A percentile compares a stretch with the other conserved stretches of the same genome.
Conservation (phyloP, 179 eudicot species). For the Drosera spatulata region DNA sequence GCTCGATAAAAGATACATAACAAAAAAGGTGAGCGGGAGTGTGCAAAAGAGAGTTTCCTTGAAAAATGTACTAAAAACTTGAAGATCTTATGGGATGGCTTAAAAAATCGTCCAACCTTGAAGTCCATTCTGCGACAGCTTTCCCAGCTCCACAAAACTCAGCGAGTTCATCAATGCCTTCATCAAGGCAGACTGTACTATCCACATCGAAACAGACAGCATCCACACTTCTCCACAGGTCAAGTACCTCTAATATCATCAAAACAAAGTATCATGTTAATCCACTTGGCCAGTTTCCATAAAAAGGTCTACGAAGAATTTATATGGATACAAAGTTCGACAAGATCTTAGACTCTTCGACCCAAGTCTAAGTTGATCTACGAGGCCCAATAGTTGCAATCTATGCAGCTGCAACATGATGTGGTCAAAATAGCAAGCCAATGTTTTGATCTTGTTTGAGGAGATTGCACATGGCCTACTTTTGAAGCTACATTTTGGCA, state of each 20-base stretch:
- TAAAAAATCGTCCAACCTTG: slow-evolving; percentile 32
- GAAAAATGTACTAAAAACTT: neutral
- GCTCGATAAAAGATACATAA: slow-evolving; percentile 4
- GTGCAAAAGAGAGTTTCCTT: neutral
- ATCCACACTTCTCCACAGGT: slow-evolving; percentile 61
- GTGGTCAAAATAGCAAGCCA: too few relatives aligned
- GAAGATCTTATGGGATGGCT: neutral
- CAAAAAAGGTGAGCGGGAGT: slow-evolving; percentile 2
- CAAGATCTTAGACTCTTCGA: too few relatives aligned
- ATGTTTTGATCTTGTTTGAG: too few relatives aligned
- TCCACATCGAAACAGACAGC: slow-evolving; percentile 98
- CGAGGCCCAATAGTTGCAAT: too few relatives aligned
- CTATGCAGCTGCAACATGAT: too few relatives aligned
- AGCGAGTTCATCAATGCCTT: slow-evolving; percentile 97
- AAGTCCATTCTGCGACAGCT: slow-evolving; percentile 98
- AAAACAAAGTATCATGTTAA: neutral
- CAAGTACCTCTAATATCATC: slow-evolving; percentile 51
- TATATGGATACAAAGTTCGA: too few relatives aligned
- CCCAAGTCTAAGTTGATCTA: too few relatives aligned
- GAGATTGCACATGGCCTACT: too few relatives aligned
- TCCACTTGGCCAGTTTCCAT: too few relatives aligned
- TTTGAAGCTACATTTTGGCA: too few relatives aligned
- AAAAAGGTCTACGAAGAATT: too few relatives aligned
- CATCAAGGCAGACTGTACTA: slow-evolving; percentile 94
- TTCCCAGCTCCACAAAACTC: slow-evolving; percentile 96